Conservation (phyloP, 2,329 filamentous ascomycete genomes). For the Talaromyces verruculosus region DNA sequence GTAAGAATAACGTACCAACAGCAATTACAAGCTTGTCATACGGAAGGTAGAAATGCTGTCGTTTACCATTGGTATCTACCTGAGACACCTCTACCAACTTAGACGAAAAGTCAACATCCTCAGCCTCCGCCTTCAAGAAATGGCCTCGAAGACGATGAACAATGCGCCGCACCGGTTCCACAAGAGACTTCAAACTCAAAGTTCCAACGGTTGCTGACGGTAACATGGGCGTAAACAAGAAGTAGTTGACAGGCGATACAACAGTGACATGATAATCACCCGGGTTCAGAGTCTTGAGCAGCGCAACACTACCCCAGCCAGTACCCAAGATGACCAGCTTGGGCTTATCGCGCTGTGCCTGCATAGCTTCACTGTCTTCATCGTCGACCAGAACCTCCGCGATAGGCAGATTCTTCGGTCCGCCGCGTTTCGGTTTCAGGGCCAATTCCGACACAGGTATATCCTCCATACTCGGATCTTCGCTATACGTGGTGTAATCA, state of each 20-base stretch:
- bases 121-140: conserved; percentile 82
- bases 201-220: conserved; percentile 96
- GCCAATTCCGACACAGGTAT: conserved; percentile 83
- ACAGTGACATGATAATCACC: conserved; percentile 96
- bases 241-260: conserved; percentile 92
- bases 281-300: conserved; percentile 85
- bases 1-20: conserved; percentile 57
- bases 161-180: conserved; percentile 89
- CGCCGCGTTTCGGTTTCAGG: conserved; percentile 75
- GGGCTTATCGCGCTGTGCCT: conserved; percentile 78
- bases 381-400: conserved; percentile 86
- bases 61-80: conserved; percentile 66
- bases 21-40: conserved; percentile 96
- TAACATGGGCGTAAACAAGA: conserved; percentile 96
- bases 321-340: conserved; percentile 89
- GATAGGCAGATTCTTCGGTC: conserved; percentile 93
- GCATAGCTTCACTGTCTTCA: conserved; percentile 71
- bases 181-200: conserved; percentile 82
- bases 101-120: conserved; percentile 86
- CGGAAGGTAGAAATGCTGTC: conserved; percentile 83
- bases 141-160: conserved; percentile 76
- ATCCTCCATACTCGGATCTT: conserved; percentile 65
- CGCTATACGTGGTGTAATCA: conserved; percentile 86
- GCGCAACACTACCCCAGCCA: conserved; percentile 90
- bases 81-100: conserved; percentile 88